Conservation (phyloP, 2,329 filamentous ascomycete species). For the Alternaria conjuncta region DNA sequence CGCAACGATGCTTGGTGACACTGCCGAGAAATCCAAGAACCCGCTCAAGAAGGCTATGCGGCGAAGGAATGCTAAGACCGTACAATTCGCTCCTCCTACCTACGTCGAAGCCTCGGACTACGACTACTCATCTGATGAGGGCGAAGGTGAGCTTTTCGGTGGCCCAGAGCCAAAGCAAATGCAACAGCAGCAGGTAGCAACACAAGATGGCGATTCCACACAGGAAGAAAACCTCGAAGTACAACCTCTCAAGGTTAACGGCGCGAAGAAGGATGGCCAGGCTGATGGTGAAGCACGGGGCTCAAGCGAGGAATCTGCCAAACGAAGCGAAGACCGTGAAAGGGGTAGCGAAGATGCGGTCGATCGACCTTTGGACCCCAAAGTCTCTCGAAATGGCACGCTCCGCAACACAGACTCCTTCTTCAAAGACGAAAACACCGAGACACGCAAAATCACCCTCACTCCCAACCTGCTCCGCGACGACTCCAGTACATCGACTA, state of each 20-base stretch:
- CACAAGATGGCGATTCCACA: constrained; percentile 51
- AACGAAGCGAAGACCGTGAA: constrained; percentile 53
- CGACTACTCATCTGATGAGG: constrained; percentile 83
- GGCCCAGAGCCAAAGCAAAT: constrained; percentile 42
- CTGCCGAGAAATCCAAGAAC: constrained; percentile 80
- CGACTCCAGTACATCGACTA: constrained; percentile 60
- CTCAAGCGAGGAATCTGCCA: constrained; percentile 48
- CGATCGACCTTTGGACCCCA: constrained; percentile 53
- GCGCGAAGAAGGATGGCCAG: constrained; percentile 39
- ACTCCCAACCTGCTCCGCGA: constrained; percentile 92
- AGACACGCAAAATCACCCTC: constrained; percentile 96
- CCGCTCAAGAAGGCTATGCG: constrained; percentile 84
- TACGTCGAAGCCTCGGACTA: constrained; percentile 88
- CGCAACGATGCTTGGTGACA: constrained; percentile 74
- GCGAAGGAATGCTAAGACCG: constrained; percentile 81
- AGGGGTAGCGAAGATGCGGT: constrained; percentile 73
- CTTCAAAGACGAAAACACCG: constrained; percentile 93
- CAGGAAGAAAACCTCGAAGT: constrained; percentile 45
- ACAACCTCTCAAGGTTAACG: constrained; percentile 47
- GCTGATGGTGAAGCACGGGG: constrained; percentile 33
- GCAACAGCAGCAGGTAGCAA: constrained; percentile 29
- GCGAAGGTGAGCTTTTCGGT: constrained; percentile 55
- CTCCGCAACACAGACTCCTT: constrained; percentile 94
- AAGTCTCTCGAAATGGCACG: constrained; percentile 77
- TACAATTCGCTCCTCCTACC: constrained; percentile 83